Base-by-base conservation (phyloP, 2,329 filamentous ascomycete genomes). In the Scedosporium minutisporum region DNA sequence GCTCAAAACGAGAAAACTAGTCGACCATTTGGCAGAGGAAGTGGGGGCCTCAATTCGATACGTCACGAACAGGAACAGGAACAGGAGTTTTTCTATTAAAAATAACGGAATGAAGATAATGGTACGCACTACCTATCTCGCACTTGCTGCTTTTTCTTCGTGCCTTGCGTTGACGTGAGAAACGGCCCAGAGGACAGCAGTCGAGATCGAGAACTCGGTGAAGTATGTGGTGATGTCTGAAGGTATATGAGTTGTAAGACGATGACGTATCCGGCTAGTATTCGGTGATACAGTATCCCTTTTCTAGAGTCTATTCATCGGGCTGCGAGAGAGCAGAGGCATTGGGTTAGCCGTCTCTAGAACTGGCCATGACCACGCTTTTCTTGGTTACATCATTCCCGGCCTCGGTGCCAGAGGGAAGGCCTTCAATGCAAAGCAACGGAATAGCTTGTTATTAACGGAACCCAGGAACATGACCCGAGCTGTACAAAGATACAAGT, bases 121-220 rank as follows among this genome's bases (percentile, higher is more conserved):
- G 60, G 53, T 57, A 58, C 60, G 60, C 51, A 62, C 27, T 57
- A 42, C 29, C 48, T 44, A 4, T 44, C 29, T 23, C n/a, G 48
- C 10, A 16, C 38, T 21, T 33, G 6, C 60, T 38, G 27, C 21
- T 61, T 16, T 33, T 21, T 41, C 18, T 27, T 38, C 21, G 48
- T 53, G 48, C 60, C 60, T 62, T 48, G 38, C 48, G 38, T 62
- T 57, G 60, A 57, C 51, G 38, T 61, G 46, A 23, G 33, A 53
- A 38, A 46, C 14, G 18, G 59, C 21, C 41, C 14, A 44, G 38
- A 60, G 9, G 33, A 7, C n/a, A 21, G 25, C 41, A 21, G 23
- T 16, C 53, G 27, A 58, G 55, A 33, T 10, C 51, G 23, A 55
- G 12, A 55, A 23, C 23, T 23, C 6, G 9, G 44, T 48, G 51